phyloP scores from a whole-genome alignment of 2,329 filamentous ascomycete species.

The Monilinia polystroma region DNA sequence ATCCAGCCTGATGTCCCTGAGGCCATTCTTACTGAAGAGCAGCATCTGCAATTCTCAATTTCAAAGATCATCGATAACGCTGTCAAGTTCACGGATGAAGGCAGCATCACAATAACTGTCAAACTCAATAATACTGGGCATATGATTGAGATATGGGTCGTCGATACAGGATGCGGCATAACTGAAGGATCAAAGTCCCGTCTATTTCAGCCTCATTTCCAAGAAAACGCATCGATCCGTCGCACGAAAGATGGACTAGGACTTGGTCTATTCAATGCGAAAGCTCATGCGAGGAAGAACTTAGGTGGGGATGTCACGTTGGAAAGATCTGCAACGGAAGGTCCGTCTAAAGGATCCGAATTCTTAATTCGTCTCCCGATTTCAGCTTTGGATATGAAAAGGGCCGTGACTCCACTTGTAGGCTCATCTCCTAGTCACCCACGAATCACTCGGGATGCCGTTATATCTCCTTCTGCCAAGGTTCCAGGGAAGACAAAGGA shows the following conservation, averaged over 20 bases:
- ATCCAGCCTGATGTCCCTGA: conserved; percentile 48
- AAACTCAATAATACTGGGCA: conserved; percentile 51
- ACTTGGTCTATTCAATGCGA: conserved; percentile 68
- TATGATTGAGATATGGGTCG: conserved; percentile 60
- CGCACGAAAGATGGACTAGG: conserved; percentile 67
- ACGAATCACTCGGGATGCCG: conserved; percentile 19
- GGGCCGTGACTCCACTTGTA: conserved; percentile 19
- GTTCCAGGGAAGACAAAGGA: conserved; percentile 5
- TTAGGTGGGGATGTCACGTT: conserved; percentile 66
- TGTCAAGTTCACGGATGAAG: conserved; percentile 68
- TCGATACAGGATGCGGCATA: conserved; percentile 68
- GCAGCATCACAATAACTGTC: conserved; percentile 59
- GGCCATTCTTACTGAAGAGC: conserved; percentile 50
- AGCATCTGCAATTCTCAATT: conserved; percentile 48
- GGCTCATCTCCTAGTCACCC: conserved; percentile 22
- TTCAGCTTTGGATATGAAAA: conserved; percentile 28
- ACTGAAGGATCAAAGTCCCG: conserved; percentile 63
- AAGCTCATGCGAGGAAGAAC: conserved; percentile 63
- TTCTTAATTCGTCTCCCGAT: conserved; percentile 66
- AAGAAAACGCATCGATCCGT: conserved; percentile 66
- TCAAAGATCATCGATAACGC: conserved; percentile 58
- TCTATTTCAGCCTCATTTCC: conserved; percentile 68
- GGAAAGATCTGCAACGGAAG: conserved; percentile 60
- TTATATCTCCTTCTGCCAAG: conserved; percentile 20
- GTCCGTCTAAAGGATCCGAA: conserved; percentile 61